A percentile compares a stretch with the other conserved stretches of the same genome.
Evolutionary conservation across 768 basidiomycete genomes (phyloP).

Genomic region (Sporobolomyces phaffii): DNA sequence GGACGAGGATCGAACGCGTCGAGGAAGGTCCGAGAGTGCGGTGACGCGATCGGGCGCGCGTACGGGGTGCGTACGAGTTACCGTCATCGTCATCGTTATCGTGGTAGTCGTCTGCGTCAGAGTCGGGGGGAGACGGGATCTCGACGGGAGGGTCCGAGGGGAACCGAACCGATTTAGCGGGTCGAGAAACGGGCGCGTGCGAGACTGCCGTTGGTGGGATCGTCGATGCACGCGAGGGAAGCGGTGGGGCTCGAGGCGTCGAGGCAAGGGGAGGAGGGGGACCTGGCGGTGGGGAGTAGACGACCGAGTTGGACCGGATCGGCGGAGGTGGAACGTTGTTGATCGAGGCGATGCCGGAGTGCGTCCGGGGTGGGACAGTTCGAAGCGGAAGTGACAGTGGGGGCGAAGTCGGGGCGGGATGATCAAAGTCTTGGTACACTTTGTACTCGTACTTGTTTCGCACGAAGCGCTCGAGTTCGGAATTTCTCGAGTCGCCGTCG

Average conservation of each 20-base stretch:
- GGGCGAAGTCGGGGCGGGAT: slow-evolving; percentile 46
- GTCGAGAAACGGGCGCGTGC: background rate
- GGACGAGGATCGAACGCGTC: slow-evolving; percentile 6
- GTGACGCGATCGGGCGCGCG: background rate
- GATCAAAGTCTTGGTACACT: slow-evolving; percentile 47
- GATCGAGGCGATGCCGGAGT: background rate
- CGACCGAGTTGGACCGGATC: background rate
- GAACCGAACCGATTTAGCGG: slow-evolving; percentile 23
- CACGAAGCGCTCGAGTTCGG: slow-evolving; percentile 85
- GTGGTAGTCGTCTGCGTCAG: background rate
- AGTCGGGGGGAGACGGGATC: slow-evolving; percentile 8
- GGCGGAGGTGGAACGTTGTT: background rate
- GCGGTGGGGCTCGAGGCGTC: background rate
- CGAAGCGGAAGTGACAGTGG: background rate
- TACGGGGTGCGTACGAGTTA: background rate
- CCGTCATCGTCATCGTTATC: background rate
- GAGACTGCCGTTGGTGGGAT: background rate
- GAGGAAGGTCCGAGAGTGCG: background rate
- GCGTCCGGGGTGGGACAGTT: background rate
- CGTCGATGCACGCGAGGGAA: background rate
- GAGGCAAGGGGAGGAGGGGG: background rate
- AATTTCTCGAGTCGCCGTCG: slow-evolving; percentile 71
- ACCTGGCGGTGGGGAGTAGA: background rate
- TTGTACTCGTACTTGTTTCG: slow-evolving; percentile 67
- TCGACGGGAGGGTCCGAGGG: background rate